Evolutionary conservation across 768 basidiomycete genomes (phyloP), one percentile per base, ranked within the genome.

Genomic region (Lactarius akahatsu): DNA sequence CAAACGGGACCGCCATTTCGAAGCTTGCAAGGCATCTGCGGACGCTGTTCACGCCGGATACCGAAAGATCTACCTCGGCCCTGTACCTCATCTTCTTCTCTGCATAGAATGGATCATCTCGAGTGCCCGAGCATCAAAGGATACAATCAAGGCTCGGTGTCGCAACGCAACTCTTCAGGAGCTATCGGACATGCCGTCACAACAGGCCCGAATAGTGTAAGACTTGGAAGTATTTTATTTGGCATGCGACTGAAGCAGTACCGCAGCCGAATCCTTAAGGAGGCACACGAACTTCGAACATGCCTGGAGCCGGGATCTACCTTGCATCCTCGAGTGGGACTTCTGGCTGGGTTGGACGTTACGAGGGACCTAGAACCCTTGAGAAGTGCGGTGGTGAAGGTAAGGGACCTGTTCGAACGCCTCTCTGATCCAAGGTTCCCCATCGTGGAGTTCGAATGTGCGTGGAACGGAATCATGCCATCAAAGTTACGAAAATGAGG

Each of bases 391-490:
- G 58, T 63, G 20, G 23, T 16, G 50, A 36, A 47, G 54, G 57
- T 57, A 50, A 67, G 15, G 38, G 40, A 55, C 32, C 15, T 67
- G 18, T 15, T 59, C 3, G 57, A 63, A 23, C 40, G 34, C 9
- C 41, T 67, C 18, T 54, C 32, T 7, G 57, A 63, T 56, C 57
- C 50, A 9, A 57, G 43, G 15, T 11, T 57, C n/a, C 66, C 66
- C 4, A 20, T 9, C 4, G 26, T 43, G 28, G 66, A 67, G 50
- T 59, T 67, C 34, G 43, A 63, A 32, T 41, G 59, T 45, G 66
- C 57, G 4, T 67, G 61, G 61, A 59, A 67, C 6, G 66, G 66
- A 34, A 63, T 67, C 32, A 67, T 63, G 66, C 58, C 36, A 38
- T 38, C 36, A 10, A 38, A 38, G 13, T 13, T 38, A 38, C 11